These are phyloP conservation scores for Alternaria conjuncta DNA, from an alignment of 2,329 filamentous ascomycete species.

Conservation along the genomic window DNA sequence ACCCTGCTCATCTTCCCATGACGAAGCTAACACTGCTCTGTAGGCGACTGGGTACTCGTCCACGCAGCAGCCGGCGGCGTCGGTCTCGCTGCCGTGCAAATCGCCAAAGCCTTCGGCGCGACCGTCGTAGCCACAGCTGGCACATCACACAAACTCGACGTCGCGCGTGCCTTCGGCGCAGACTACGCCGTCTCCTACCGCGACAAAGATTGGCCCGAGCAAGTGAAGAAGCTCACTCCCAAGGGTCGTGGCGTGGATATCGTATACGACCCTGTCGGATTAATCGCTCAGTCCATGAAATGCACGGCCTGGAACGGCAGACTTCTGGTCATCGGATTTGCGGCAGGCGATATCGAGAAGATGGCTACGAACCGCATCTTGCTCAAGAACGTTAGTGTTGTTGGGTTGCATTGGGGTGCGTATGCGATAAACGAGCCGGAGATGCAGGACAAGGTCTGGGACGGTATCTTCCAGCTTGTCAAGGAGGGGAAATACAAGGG, in stretches of 20 bases:
- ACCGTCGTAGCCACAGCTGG: slow-evolving; percentile 93
- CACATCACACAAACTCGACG: slow-evolving; percentile 76
- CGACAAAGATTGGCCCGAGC: slow-evolving; percentile 65
- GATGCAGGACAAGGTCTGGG: slow-evolving; percentile 76
- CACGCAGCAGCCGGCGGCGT: slow-evolving; percentile 94
- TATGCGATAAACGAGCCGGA: slow-evolving; percentile 77
- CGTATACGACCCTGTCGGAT: slow-evolving; percentile 91
- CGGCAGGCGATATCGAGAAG: slow-evolving; percentile 85
- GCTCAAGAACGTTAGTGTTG: slow-evolving; percentile 89
- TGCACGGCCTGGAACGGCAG: slow-evolving; percentile 94
- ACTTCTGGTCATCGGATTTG: slow-evolving; percentile 87
- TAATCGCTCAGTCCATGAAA: slow-evolving; percentile 87
- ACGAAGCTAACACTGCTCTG: not conserved
- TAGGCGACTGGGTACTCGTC: slow-evolving; percentile 84
- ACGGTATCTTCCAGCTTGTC: slow-evolving; percentile 80
- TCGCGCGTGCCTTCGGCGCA: slow-evolving; percentile 81
- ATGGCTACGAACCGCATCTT: slow-evolving; percentile 90
- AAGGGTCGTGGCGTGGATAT: slow-evolving; percentile 81
- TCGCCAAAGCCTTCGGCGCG: slow-evolving; percentile 90
- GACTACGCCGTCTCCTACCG: slow-evolving; percentile 83
- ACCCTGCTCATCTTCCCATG: not conserved
- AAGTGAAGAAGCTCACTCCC: slow-evolving; percentile 80
- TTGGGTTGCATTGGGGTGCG: slow-evolving; percentile 90
- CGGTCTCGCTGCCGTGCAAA: slow-evolving; percentile 87
- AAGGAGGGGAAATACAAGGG: slow-evolving; percentile 78